Evolutionary conservation across 106 monocot genomes (phyloP), one percentile per base, ranked within the genome.

Genomic region (Platanthera zijinensis): DNA sequence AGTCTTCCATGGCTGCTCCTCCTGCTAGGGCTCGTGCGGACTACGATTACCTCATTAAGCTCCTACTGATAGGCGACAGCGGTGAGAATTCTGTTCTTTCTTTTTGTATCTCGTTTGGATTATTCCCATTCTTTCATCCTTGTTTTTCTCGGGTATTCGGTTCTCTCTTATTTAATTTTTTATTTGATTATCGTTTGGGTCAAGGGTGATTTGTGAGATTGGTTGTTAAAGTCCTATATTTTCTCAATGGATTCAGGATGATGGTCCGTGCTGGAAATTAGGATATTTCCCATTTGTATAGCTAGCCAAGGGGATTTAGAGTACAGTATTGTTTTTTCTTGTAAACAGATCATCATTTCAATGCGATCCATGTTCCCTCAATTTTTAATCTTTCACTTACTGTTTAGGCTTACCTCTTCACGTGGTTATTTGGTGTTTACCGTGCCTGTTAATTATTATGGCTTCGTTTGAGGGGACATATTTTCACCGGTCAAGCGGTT

Each of bases 1-100:
- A 48, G 2, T 21, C 47, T 32, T 74, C 30, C 53, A 87, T 89
- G 85, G 89, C 89, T 72, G 85, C 83, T 48, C 76, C 83, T 77
- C 89, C 85, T 57, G 81, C 81, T 67, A 85, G 86, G 76, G 85
- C 86, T 66, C 80, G 87, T 74, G 87, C 87, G 32, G 87, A 87
- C 70, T 87, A 87, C 76, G 89, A 89, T 67, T 89, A 89, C 66
- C 89, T 89, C 76, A 79, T 89, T 48, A 89, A 86, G 76, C 83
- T 89, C 15, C 89, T 89, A 53, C 80, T 89, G 39, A 86, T 86
- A 46, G 89, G 89, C 32, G 89, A 89, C 72, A 89, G 89, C 85
- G 89, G 85, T 86, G 74, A 74, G 79, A 5, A 51, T 61, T 73
- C 70, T 70, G 21, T n/a, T n/a, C 70, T 46, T 11, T 39, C 1